Evolutionary conservation across 768 basidiomycete species (phyloP), one percentile per base, ranked within the genome.

Genomic region (Trametes coccinea): DNA sequence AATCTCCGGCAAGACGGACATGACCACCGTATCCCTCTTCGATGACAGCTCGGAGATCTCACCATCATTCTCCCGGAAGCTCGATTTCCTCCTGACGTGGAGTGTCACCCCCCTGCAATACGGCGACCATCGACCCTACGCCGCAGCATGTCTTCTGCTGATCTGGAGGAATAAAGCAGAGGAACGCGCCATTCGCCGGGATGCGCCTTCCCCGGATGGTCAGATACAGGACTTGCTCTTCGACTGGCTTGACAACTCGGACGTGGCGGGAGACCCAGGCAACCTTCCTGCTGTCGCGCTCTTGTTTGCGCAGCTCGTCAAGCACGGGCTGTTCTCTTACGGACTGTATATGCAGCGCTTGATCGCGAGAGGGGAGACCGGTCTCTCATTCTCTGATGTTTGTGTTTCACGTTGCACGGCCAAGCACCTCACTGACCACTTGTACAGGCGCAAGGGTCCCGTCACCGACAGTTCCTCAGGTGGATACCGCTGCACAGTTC

Each of bases 11-110:
- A 78, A 78, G 41, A 89, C 88, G 3, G 82, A 88, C 65, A 78
- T 94, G 67, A 74, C 78, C 29, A 72, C 77, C 6, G 74, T 90
- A 34, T 58, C 72, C 1, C 90, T 88, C 70, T 90, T 93, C 65
- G 77, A 81, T 6, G 77, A 78, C 8, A 76, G 75, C 31, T 69
- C 71, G 2, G 70, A 72, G 30, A 55, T 80, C 56, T 69, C 74
- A 22, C 68, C 76, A 11, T 70, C 73, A 10, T 90, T 92, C 67
- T 74, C 79, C n/a, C 81, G 82, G 60, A 91, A 92, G 69, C 80
- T 93, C 16, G 84, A 90, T 64, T 81, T 86, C 54, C 78, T 93
- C 2, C 79, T 93, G 9, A 89, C 89, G 0, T 94, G 92, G 92
- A 84, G 84, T 66, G 85, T 93, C 30, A 90, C 91, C 0, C 83